Conservation (phyloP, 2,329 filamentous ascomycete genomes). For the Scopulariopsis brevicaulis region DNA sequence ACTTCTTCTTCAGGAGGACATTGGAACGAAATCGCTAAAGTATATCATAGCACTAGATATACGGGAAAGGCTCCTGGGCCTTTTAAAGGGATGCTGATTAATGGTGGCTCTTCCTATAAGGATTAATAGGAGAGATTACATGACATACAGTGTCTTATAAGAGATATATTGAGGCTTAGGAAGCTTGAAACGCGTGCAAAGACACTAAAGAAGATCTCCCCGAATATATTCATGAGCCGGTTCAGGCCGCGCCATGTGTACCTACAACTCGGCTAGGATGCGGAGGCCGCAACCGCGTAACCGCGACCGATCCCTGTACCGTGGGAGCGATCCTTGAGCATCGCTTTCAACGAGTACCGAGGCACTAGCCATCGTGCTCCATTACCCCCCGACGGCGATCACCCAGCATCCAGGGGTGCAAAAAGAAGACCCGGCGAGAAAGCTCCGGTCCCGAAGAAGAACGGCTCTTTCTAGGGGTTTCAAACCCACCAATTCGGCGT, state of each 20-base stretch:
- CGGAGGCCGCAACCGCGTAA: background rate
- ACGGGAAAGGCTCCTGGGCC: too few species aligned
- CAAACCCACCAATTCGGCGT: constrained; percentile 1
- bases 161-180: too few species aligned
- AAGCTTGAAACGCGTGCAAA: too few species aligned
- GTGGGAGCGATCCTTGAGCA: background rate
- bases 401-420: constrained; percentile 5
- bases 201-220: too few species aligned
- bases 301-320: background rate
- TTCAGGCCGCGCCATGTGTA: constrained; percentile 8
- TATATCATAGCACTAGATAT: too few species aligned
- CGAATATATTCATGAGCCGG: constrained; percentile 7
- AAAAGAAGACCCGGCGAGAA: background rate
- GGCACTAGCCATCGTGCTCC: constrained; percentile 6
- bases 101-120: too few species aligned
- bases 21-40: too few species aligned
- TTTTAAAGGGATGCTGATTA: too few species aligned
- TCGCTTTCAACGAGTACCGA: background rate
- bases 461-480: constrained; percentile 5
- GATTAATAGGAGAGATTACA: too few species aligned
- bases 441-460: background rate
- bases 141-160: too few species aligned
- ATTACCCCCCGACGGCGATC: constrained; percentile 7
- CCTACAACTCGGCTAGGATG: constrained; percentile 6
- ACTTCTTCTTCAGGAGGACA: too few species aligned